A percentile compares a stretch with the other conserved stretches of the same genome.
These are phyloP conservation scores for Hemisphaericaspora lyxosophila DNA, from an alignment of 1,139 yeast species.

Conservation along the genomic window DNA sequence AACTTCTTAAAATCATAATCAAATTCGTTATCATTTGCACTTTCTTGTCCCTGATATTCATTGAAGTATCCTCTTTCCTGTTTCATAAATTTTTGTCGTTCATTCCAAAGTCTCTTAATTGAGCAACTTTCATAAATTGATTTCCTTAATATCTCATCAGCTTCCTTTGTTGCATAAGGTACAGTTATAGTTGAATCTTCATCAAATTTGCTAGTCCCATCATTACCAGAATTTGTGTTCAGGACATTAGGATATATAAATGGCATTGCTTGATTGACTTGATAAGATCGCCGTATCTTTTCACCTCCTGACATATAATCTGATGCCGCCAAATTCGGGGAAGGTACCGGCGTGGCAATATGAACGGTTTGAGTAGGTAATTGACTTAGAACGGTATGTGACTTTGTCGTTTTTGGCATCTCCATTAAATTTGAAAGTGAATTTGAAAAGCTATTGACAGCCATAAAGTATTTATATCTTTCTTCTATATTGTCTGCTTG, in stretches of 20 bases:
- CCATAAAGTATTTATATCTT: constrained; percentile 39
- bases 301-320: constrained; percentile 58
- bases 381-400: constrained; percentile 54
- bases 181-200: constrained; percentile 33
- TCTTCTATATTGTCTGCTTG: constrained; percentile 17
- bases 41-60: constrained; percentile 19
- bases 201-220: constrained; percentile 1
- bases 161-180: constrained; percentile 81
- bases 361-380: constrained; percentile 69
- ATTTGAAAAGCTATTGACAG: constrained; percentile 43
- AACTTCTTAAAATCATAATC: constrained; percentile 21
- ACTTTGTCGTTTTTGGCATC: constrained; percentile 55
- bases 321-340: constrained; percentile 72
- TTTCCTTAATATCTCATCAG: constrained; percentile 56
- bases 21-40: constrained; percentile 15
- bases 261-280: constrained; percentile 79
- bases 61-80: constrained; percentile 71
- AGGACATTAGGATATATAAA: constrained; percentile 59
- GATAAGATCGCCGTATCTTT: constrained; percentile 69
- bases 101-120: constrained; percentile 68
- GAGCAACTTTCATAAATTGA: constrained; percentile 68
- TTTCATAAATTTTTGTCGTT: constrained; percentile 64
- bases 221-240: neutral
- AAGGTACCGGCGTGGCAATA: constrained; percentile 86
- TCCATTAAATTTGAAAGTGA: constrained; percentile 60